phyloP scores from a whole-genome alignment of 1,139 yeast species.

The Kodamaea plutei region DNA sequence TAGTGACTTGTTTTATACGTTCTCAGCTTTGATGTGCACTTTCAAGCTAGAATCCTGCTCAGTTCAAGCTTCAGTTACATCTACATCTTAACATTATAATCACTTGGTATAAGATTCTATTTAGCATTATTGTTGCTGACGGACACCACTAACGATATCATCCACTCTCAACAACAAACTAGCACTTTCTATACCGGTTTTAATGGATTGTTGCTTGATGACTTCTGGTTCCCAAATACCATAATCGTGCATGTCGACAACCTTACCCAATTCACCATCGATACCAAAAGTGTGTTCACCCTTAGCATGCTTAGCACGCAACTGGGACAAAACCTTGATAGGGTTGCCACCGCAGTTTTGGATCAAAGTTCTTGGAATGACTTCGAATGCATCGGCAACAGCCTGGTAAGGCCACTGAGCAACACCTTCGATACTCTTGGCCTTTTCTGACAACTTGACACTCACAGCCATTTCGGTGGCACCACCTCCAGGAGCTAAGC shows the following conservation, averaged over 20 bases:
- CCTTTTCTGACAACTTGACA: constrained; percentile 83
- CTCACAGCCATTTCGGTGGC: constrained; percentile 99
- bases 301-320: constrained; percentile 94
- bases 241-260: constrained; percentile 91
- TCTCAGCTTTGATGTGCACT: no score
- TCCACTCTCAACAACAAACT: constrained; percentile 92
- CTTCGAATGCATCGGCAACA: constrained; percentile 97
- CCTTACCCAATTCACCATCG: constrained; percentile 91
- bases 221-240: constrained; percentile 99
- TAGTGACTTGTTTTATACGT: no score
- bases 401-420: constrained; percentile 99
- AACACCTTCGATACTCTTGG: constrained; percentile 89
- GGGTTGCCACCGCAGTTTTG: constrained; percentile 99
- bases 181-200: constrained; percentile 97
- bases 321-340: constrained; percentile 78
- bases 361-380: constrained; percentile 92
- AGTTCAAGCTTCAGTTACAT: no score
- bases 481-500: constrained; percentile 97
- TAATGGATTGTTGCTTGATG: constrained; percentile 91
- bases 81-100: no score
- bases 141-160: constrained; percentile 95
- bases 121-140: constrained; percentile 33
- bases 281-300: constrained; percentile 85
- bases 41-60: no score
- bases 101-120: no score